Conservation (phyloP, 352 stramenopile species). For the Phytophthora uliginosa region DNA sequence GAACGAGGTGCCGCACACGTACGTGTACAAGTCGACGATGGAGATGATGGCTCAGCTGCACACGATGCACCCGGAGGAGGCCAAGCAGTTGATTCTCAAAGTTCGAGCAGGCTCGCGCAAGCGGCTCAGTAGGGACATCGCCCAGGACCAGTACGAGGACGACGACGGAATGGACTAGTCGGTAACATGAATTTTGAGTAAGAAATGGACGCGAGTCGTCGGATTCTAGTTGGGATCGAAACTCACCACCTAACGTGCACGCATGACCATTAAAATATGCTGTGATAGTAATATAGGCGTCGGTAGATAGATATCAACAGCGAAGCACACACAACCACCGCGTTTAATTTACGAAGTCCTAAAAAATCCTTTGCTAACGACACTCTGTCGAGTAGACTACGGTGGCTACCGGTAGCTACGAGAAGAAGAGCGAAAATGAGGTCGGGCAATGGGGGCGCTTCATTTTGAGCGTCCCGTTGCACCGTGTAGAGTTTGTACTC, state of each 20-base stretch:
- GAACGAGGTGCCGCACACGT: constrained; percentile 53
- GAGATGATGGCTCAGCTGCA: constrained; percentile 53
- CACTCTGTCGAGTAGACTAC: too few species aligned
- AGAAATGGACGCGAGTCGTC: background rate
- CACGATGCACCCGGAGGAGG: constrained; percentile 54
- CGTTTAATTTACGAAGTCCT: too few species aligned
- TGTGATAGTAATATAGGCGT: too few species aligned
- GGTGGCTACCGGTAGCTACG: too few species aligned
- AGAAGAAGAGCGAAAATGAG: too few species aligned
- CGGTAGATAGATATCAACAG: too few species aligned
- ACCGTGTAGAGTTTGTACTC: too few species aligned
- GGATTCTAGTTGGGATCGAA: background rate
- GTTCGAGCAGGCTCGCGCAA: constrained; percentile 18
- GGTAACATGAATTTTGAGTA: background rate
- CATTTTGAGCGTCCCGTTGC: too few species aligned
- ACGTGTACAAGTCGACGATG: constrained; percentile 63
- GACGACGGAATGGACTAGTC: background rate
- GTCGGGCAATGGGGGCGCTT: too few species aligned
- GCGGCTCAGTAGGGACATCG: constrained; percentile 17
- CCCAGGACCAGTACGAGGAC: background rate
- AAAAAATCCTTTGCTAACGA: too few species aligned
- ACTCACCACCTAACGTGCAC: background rate
- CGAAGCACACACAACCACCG: too few species aligned
- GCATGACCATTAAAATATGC: too few species aligned
- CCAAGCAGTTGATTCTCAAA: constrained; percentile 45